phyloP scores from a whole-genome alignment of 768 basidiomycete species.

The Phlegmacium glaucopus region DNA sequence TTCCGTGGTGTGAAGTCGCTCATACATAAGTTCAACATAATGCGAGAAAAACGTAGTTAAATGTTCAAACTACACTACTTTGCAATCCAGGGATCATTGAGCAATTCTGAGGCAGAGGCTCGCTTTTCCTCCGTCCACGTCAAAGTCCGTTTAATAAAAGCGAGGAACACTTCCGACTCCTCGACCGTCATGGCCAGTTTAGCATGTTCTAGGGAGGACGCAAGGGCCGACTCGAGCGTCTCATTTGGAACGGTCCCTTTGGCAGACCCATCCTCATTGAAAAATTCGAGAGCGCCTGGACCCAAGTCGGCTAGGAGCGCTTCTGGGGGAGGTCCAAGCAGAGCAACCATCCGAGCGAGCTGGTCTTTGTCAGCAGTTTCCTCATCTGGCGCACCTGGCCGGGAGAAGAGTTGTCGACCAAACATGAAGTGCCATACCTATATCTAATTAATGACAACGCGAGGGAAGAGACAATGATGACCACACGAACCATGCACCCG shows the following conservation, averaged over 20 bases:
- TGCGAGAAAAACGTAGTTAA: background rate
- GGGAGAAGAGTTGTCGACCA: background rate
- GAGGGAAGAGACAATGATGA: background rate
- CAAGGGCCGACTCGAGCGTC: background rate
- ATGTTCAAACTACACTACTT: background rate
- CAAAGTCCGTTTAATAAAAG: slow-evolving; percentile 1
- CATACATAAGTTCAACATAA: background rate
- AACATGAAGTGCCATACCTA: slow-evolving; percentile 1
- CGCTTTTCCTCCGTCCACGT: slow-evolving; percentile 1
- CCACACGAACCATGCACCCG: slow-evolving; percentile 22
- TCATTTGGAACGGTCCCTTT: background rate
- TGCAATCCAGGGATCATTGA: background rate
- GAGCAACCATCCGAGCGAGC: background rate
- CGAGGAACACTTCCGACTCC: slow-evolving; percentile 1
- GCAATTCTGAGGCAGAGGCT: background rate
- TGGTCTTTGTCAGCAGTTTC: slow-evolving; percentile 1
- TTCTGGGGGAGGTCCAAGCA: background rate
- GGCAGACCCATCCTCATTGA: slow-evolving; percentile 1
- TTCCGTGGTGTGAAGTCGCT: background rate
- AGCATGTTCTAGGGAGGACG: background rate
- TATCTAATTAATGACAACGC: background rate
- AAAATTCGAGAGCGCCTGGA: slow-evolving; percentile 2
- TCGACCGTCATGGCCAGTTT: background rate
- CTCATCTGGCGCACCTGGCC: background rate
- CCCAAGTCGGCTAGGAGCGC: background rate